phyloP scores from a whole-genome alignment of 129 eudicot genomes.

The Arctium minus region DNA sequence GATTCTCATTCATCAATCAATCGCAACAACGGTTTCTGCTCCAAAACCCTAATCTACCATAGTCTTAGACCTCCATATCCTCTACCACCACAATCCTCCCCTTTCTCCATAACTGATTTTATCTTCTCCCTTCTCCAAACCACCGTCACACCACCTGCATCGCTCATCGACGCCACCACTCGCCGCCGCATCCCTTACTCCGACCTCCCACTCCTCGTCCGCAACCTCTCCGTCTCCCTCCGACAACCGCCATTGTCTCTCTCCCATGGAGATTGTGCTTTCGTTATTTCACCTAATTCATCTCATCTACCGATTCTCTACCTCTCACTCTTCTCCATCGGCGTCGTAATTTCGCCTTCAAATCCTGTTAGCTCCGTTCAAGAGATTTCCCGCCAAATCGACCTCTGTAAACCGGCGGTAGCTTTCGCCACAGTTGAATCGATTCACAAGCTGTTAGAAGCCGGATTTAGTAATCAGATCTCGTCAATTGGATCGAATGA shows the following conservation, averaged over 20 bases:
- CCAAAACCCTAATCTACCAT: constrained; percentile 29
- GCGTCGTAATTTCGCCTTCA: constrained; percentile 47
- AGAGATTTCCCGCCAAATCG: constrained; percentile 41
- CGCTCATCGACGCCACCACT: constrained; percentile 46
- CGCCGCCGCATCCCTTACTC: constrained; percentile 34
- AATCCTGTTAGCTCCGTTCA: constrained; percentile 42
- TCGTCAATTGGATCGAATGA: constrained; percentile 40
- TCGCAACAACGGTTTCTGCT: constrained; percentile 29
- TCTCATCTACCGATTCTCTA: constrained; percentile 39
- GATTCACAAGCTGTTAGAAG: constrained; percentile 16
- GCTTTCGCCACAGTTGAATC: constrained; percentile 38
- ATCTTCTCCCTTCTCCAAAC: constrained; percentile 26
- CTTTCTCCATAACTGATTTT: constrained; percentile 45
- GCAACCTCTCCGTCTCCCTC: constrained; percentile 31
- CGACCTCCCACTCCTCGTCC: constrained; percentile 16
- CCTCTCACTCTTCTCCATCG: constrained; percentile 45
- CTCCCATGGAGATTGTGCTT: constrained; percentile 35
- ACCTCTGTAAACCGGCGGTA: constrained; percentile 37
- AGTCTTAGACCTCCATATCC: constrained; percentile 46
- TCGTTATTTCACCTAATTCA: constrained; percentile 44
- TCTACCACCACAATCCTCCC: constrained; percentile 28
- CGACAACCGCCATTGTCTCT: constrained; percentile 18
- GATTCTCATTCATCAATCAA: constrained; percentile 9
- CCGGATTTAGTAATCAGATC: constrained; percentile 3
- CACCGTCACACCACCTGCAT: constrained; percentile 7